These are phyloP conservation scores for Fusarium sp. DNA, from an alignment of 2,329 filamentous ascomycete genomes.

Conservation along the genomic window DNA sequence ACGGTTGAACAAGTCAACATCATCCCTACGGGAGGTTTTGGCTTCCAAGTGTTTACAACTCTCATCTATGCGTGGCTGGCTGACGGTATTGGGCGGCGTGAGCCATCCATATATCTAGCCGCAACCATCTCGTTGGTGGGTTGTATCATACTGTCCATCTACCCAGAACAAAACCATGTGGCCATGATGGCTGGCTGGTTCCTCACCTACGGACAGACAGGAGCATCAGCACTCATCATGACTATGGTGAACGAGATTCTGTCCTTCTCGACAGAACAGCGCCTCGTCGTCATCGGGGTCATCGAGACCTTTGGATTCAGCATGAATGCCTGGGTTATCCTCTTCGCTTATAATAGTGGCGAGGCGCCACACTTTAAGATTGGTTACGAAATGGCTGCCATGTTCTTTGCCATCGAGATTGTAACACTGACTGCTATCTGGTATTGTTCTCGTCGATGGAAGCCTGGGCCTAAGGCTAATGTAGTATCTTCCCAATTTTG, in stretches of 20 bases:
- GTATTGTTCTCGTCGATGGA: slow-evolving; percentile 1
- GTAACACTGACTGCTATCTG: not conserved
- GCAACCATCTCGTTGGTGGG: slow-evolving; percentile 4
- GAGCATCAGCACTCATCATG: slow-evolving; percentile 3
- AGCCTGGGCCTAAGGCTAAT: not conserved
- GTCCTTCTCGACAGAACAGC: not conserved
- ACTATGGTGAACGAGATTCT: slow-evolving; percentile 9
- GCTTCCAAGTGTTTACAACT: not conserved
- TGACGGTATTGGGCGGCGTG: slow-evolving; percentile 2
- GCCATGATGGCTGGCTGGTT: slow-evolving; percentile 11
- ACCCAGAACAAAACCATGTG: not conserved
- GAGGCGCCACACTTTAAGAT: slow-evolving; percentile 1
- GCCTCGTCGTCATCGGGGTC: slow-evolving; percentile 1
- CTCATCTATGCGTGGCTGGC: slow-evolving; percentile 1
- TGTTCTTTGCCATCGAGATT: slow-evolving; percentile 7
- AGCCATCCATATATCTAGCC: slow-evolving; percentile 2
- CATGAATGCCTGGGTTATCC: slow-evolving; percentile 4
- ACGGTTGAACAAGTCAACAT: slow-evolving; percentile 61
- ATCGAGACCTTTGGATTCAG: slow-evolving; percentile 1
- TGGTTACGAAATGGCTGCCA: slow-evolving; percentile 5
- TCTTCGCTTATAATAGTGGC: not conserved
- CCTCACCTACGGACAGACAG: not conserved
- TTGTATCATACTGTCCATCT: slow-evolving; percentile 4
- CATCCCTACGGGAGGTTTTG: slow-evolving; percentile 55
- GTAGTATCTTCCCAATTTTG: no score